Evolutionary conservation across 768 basidiomycete species (phyloP).

Genomic region (Mrakia gelida): DNA sequence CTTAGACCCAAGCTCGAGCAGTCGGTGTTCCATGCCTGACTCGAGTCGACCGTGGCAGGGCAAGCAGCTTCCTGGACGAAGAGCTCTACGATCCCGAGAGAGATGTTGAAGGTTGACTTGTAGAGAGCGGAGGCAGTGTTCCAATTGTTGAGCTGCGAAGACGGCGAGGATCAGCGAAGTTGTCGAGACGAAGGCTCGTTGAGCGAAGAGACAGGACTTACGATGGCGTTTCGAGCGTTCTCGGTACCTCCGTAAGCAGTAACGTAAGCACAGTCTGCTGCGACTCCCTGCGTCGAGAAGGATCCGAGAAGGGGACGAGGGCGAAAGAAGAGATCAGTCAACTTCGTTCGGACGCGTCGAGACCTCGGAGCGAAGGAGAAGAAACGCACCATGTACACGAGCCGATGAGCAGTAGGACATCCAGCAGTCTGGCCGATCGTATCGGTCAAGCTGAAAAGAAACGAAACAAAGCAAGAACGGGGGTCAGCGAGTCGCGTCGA

Average conservation of each 20-base stretch:
- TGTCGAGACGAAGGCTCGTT: neutral
- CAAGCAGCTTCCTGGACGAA: constrained; percentile 51
- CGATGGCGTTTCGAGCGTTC: constrained; percentile 5
- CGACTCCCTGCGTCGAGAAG: constrained; percentile 56
- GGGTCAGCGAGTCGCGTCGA: neutral
- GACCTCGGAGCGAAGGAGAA: neutral
- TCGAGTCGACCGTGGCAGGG: constrained; percentile 54
- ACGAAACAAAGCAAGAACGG: constrained; percentile 6
- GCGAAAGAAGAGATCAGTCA: too few species aligned
- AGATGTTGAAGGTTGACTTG: constrained; percentile 72
- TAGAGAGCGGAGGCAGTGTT: constrained; percentile 50
- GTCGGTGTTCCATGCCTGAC: constrained; percentile 68
- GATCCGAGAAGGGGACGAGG: neutral
- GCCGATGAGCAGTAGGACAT: constrained; percentile 67
- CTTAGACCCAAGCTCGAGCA: constrained; percentile 61
- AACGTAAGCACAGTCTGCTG: constrained; percentile 79
- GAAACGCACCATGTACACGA: constrained; percentile 49
- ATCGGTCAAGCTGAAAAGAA: constrained; percentile 56
- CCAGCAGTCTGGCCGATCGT: constrained; percentile 65
- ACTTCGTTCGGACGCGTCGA: neutral
- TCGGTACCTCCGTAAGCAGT: constrained; percentile 25
- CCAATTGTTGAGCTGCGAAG: constrained; percentile 54
- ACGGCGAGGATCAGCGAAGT: neutral
- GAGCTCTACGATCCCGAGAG: constrained; percentile 70
- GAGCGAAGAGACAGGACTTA: neutral